Evolutionary conservation across 108 stramenopile species (phyloP).

Genomic region (Tribonema minus): DNA sequence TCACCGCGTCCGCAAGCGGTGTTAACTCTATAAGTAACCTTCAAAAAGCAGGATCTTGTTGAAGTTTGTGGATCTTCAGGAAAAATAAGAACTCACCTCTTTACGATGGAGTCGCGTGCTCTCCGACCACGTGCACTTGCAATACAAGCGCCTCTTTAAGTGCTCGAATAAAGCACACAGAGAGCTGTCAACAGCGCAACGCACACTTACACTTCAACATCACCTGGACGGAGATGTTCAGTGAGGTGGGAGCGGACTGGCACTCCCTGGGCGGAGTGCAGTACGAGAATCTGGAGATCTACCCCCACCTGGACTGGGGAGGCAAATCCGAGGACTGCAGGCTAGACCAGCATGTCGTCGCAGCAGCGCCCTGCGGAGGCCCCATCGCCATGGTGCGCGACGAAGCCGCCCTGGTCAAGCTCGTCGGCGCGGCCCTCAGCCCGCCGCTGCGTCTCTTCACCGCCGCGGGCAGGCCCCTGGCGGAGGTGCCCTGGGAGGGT

Average conservation of each 20-base stretch:
- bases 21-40: too few species aligned
- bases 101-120: too few species aligned
- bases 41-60: too few species aligned
- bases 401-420: conserved; percentile 25
- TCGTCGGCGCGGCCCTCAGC: not conserved
- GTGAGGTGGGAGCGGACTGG: conserved; percentile 29
- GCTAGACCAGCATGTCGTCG: conserved; percentile 11
- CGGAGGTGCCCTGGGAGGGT: conserved; percentile 10
- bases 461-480: conserved; percentile 13
- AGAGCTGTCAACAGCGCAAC: too few species aligned
- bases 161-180: too few species aligned
- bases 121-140: too few species aligned
- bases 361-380: conserved; percentile 32
- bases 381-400: conserved; percentile 40
- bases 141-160: too few species aligned
- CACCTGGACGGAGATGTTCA: too few species aligned
- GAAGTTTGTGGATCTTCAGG: too few species aligned
- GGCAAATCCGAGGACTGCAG: conserved; percentile 3
- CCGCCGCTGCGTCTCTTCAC: conserved; percentile 21
- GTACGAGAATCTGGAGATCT: conserved; percentile 20
- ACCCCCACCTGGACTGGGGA: conserved; percentile 33
- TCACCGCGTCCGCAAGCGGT: too few species aligned
- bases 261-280: conserved; percentile 26
- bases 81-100: too few species aligned
- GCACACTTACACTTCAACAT: too few species aligned